Percentiles rank a stretch among this genome's conserved stretches.
These are phyloP conservation scores for Physcomitrellopsis africana DNA, from an alignment of 225 moss, liverwort and hornwort species.

Conservation along the genomic window DNA sequence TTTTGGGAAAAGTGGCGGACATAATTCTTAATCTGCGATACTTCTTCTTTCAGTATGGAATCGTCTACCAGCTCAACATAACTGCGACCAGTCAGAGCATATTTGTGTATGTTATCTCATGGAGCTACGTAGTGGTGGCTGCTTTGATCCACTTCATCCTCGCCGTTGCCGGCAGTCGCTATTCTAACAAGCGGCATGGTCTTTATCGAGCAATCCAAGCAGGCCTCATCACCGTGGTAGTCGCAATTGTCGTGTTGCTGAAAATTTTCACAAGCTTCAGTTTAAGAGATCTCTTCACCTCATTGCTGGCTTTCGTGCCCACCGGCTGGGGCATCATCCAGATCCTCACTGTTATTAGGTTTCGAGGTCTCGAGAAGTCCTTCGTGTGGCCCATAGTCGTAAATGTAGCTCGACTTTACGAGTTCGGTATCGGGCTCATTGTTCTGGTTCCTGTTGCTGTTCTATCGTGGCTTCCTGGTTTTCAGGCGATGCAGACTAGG, in stretches of 20 bases:
- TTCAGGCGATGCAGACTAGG: constrained; percentile 98
- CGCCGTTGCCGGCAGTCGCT: constrained; percentile 56
- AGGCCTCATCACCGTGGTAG: constrained; percentile 45
- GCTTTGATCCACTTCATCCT: constrained; percentile 69
- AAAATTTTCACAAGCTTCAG: constrained; percentile 70
- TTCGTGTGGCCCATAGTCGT: constrained; percentile 74
- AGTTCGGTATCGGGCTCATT: constrained; percentile 76
- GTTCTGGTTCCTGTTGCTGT: constrained; percentile 83
- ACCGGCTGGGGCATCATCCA: constrained; percentile 90
- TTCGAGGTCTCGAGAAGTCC: constrained; percentile 62
- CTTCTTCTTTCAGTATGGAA: constrained; percentile 96
- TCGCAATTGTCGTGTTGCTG: constrained; percentile 52
- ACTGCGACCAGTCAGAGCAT: constrained; percentile 81
- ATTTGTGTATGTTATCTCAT: constrained; percentile 82
- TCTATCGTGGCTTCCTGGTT: constrained; percentile 95
- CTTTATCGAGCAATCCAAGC: constrained; percentile 87
- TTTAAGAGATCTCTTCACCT: constrained; percentile 75
- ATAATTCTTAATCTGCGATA: constrained; percentile 85
- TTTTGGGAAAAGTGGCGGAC: constrained; percentile 86
- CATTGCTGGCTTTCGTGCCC: constrained; percentile 86
- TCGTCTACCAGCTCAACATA: constrained; percentile 87
- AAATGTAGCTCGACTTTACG: constrained; percentile 87
- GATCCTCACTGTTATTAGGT: constrained; percentile 72
- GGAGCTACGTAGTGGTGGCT: constrained; percentile 85
- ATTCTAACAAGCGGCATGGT: constrained; percentile 68